A percentile compares a stretch with the other conserved stretches of the same genome.
These are phyloP conservation scores for Trametes versicolor DNA, from an alignment of 1,284 basidiomycete species.

Conservation along the genomic window DNA sequence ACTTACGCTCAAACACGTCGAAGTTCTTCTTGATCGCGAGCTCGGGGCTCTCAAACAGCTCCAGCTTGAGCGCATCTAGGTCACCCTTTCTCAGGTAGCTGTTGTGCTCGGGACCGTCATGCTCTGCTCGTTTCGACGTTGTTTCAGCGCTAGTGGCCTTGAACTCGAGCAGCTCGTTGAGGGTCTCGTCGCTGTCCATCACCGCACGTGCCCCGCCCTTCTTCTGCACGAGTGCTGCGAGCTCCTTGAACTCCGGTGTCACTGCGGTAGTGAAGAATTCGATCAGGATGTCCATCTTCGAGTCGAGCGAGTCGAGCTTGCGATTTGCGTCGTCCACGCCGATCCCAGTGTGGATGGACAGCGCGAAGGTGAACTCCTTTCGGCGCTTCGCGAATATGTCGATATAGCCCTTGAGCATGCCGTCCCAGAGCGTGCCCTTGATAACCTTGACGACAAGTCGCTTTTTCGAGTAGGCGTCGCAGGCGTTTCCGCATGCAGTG, in stretches of 20 bases:
- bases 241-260: slow-evolving; percentile 29
- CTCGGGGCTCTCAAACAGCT: slow-evolving; percentile 23
- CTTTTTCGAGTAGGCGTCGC: slow-evolving; percentile 47
- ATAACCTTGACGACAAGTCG: slow-evolving; percentile 48
- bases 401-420: slow-evolving; percentile 46
- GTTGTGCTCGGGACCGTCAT: slow-evolving; percentile 25
- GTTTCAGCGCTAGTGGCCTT: not conserved
- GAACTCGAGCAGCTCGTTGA: slow-evolving; percentile 28
- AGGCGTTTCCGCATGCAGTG: slow-evolving; percentile 43
- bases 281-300: slow-evolving; percentile 32
- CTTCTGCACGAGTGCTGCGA: slow-evolving; percentile 32
- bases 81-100: not conserved
- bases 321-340: slow-evolving; percentile 47
- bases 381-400: slow-evolving; percentile 46
- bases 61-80: slow-evolving; percentile 10
- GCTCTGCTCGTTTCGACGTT: not conserved
- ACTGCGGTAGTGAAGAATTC: slow-evolving; percentile 27
- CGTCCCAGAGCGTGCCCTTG: slow-evolving; percentile 50
- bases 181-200: slow-evolving; percentile 26
- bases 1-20: slow-evolving; percentile 43
- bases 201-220: slow-evolving; percentile 36
- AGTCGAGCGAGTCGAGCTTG: slow-evolving; percentile 44
- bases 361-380: slow-evolving; percentile 44
- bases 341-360: slow-evolving; percentile 47
- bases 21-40: slow-evolving; percentile 40